phyloP scores from a whole-genome alignment of 2,329 filamentous ascomycete genomes.

The Fusarium secorum region DNA sequence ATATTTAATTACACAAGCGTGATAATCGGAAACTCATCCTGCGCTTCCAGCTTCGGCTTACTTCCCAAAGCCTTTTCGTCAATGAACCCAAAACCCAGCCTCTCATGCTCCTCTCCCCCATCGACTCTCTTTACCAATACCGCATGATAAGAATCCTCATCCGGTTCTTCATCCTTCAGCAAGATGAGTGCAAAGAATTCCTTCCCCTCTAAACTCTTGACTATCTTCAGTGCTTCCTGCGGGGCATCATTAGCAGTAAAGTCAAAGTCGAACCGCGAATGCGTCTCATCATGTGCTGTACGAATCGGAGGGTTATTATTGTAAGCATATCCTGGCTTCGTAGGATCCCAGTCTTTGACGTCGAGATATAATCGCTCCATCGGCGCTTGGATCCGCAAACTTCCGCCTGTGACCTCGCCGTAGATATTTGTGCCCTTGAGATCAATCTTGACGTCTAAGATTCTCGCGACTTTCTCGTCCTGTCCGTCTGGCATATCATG shows the following conservation, averaged over 20 bases:
- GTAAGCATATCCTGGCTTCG: background rate
- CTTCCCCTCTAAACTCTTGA: background rate
- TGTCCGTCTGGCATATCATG: background rate
- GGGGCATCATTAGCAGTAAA: background rate
- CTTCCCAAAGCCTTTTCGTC: background rate
- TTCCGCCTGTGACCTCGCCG: background rate
- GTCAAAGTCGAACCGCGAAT: background rate
- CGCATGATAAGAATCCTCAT: background rate
- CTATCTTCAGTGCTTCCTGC: background rate
- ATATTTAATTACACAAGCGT: background rate
- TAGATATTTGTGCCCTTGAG: background rate
- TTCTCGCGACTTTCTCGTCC: accelerated
- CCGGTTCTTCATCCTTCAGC: accelerated
- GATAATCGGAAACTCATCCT: background rate
- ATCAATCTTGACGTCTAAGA: background rate
- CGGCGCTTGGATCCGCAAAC: background rate
- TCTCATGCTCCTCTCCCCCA: background rate
- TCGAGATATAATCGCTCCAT: background rate
- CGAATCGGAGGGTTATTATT: background rate
- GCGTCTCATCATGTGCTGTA: background rate
- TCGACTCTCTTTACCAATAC: background rate
- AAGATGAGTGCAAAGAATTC: background rate
- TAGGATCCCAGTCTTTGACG: background rate
- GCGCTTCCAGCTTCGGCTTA: background rate
- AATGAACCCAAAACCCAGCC: background rate